These are phyloP conservation scores for Coemansia guatemalensis DNA, from an alignment of 192 early-diverging fungal genomes.

Conservation along the genomic window DNA sequence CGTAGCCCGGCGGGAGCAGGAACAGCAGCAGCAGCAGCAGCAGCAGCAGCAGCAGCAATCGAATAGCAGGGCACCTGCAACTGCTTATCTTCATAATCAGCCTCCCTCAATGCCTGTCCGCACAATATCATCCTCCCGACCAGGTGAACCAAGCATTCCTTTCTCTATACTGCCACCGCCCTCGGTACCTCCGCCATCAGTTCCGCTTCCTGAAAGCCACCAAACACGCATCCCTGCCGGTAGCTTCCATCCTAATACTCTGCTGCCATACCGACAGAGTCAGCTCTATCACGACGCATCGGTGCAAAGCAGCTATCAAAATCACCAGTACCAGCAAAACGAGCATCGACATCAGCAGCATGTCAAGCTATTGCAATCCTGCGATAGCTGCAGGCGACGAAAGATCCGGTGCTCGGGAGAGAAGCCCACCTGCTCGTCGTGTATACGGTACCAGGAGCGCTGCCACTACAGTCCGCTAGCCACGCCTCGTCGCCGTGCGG, in stretches of 20 bases:
- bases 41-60: neutral
- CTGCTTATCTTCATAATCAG: neutral
- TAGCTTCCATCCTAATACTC: neutral
- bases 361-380: slow-evolving; percentile 51
- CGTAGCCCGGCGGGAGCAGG: neutral
- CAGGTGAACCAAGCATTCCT: neutral
- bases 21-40: slow-evolving; percentile 15
- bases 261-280: neutral
- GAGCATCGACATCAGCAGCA: slow-evolving; percentile 14
- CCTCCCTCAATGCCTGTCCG: neutral
- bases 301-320: neutral
- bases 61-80: neutral
- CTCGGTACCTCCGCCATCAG: neutral
- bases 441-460: slow-evolving; percentile 42
- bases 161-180: neutral
- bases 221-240: neutral
- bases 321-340: slow-evolving; percentile 11
- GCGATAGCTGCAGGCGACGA: slow-evolving; percentile 52
- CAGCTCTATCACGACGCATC: neutral
- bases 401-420: slow-evolving; percentile 55
- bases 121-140: neutral
- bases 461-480: slow-evolving; percentile 57
- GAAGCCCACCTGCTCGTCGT: slow-evolving; percentile 53
- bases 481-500: slow-evolving; percentile 38
- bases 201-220: neutral